Evolutionary conservation across 192 early-diverging fungal species (phyloP).

Genomic region (Jimgerdemannia flammicorona): DNA sequence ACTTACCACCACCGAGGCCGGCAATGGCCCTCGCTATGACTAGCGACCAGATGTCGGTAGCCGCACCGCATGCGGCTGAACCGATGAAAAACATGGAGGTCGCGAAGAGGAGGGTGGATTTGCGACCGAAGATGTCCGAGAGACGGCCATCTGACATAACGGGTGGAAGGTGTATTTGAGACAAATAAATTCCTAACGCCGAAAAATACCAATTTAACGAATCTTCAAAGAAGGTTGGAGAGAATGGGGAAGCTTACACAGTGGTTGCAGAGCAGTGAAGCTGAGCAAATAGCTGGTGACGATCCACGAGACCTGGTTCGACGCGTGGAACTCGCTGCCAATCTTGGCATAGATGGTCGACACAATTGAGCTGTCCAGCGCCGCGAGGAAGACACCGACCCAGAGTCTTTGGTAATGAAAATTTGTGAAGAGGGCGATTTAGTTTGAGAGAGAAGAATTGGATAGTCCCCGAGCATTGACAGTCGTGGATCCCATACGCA

Average conservation of each 20-base stretch:
- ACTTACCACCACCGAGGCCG: constrained; percentile 62
- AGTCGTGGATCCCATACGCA: too few species aligned
- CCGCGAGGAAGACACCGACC: constrained; percentile 24
- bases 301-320: constrained; percentile 75
- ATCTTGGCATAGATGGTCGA: constrained; percentile 28
- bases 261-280: constrained; percentile 72
- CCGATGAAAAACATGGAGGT: constrained; percentile 63
- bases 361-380: constrained; percentile 31
- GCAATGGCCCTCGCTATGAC: constrained; percentile 67
- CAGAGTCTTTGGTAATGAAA: constrained; percentile 7
- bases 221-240: too few species aligned
- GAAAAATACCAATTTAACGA: not conserved
- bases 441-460: not conserved
- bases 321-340: constrained; percentile 30
- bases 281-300: constrained; percentile 72
- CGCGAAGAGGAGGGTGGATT: constrained; percentile 49
- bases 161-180: not conserved
- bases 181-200: too few species aligned
- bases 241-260: constrained; percentile 64
- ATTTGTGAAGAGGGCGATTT: not conserved
- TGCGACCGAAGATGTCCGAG: constrained; percentile 83
- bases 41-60: constrained; percentile 38
- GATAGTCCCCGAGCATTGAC: not conserved
- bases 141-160: constrained; percentile 37
- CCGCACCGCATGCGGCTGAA: constrained; percentile 65